These are phyloP conservation scores for Sporothrix pallida DNA, from an alignment of 2,329 filamentous ascomycete genomes.

Conservation along the genomic window DNA sequence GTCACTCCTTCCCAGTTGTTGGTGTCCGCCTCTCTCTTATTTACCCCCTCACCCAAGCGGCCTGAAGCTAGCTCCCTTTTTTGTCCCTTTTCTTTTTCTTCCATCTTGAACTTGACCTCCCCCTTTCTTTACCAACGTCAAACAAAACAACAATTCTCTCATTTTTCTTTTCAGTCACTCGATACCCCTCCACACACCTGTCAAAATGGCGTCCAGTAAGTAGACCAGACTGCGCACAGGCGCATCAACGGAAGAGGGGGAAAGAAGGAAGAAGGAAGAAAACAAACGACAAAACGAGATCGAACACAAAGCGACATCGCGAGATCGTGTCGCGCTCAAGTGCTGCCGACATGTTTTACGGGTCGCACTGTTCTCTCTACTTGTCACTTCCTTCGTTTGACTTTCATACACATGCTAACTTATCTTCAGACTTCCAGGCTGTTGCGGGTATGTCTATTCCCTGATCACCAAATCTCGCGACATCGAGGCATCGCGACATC, in stretches of 20 bases:
- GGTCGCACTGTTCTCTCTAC: background rate
- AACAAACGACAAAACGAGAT: background rate
- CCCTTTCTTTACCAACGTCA: background rate
- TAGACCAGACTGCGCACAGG: background rate
- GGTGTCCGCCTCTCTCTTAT: background rate
- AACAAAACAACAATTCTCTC: background rate
- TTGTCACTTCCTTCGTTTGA: no score
- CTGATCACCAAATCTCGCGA: background rate
- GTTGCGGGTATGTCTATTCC: slow-evolving; percentile 35
- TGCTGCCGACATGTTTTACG: background rate
- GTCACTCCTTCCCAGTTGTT: background rate
- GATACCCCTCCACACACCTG: slow-evolving; percentile 10
- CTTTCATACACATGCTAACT: background rate
- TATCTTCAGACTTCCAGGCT: slow-evolving; percentile 31
- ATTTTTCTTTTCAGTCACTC: background rate
- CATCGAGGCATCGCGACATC: background rate
- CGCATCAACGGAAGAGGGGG: background rate
- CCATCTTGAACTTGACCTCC: background rate
- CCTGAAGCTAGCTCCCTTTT: slow-evolving; percentile 20
- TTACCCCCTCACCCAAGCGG: slow-evolving; percentile 4
- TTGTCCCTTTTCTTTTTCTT: background rate
- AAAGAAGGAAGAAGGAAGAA: background rate
- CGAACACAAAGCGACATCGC: background rate
- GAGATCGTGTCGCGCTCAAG: background rate
- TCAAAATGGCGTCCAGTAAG: slow-evolving; percentile 25